These are phyloP conservation scores for Mortierella sp. DNA, from an alignment of 371 early-diverging fungal species.

Conservation along the genomic window DNA sequence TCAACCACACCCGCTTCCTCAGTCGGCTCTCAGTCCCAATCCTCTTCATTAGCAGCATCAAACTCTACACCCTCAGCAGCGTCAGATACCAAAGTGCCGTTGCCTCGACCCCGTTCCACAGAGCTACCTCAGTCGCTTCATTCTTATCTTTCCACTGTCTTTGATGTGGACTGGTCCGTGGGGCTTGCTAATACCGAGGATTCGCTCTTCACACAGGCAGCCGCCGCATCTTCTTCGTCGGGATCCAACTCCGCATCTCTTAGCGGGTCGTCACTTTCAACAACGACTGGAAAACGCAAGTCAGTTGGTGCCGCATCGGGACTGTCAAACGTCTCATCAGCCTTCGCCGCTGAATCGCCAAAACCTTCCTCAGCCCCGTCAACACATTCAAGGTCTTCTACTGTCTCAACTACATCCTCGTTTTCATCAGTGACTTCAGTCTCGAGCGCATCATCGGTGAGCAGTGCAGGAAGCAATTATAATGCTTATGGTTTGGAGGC, in stretches of 20 bases:
- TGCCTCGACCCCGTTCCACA: slow-evolving; percentile 25
- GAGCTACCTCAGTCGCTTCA: slow-evolving; percentile 33
- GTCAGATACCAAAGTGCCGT: not conserved
- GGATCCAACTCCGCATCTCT: not conserved
- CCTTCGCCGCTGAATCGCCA: not conserved
- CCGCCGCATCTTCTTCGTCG: not conserved
- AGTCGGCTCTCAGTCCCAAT: not conserved
- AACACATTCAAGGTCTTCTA: not conserved
- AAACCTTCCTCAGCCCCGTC: slow-evolving; percentile 1
- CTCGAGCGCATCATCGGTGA: slow-evolving; percentile 10
- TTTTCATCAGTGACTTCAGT: slow-evolving; percentile 7
- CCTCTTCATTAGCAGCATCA: not conserved
- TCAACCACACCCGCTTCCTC: not conserved
- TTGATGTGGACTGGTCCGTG: slow-evolving; percentile 44
- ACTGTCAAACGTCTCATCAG: slow-evolving; percentile 3
- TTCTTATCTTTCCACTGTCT: slow-evolving; percentile 33
- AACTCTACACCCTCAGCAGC: not conserved
- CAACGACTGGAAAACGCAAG: slow-evolving; percentile 18
- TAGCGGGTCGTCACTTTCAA: not conserved
- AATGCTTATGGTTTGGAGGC: too few relatives aligned
- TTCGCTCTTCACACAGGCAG: slow-evolving; percentile 12
- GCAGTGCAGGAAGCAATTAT: slow-evolving; percentile 4
- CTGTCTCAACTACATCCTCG: slow-evolving; percentile 8
- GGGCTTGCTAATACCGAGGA: slow-evolving; percentile 28
- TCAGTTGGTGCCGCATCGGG: slow-evolving; percentile 18